A percentile compares a stretch with the other conserved stretches of the same genome.
phyloP scores from a whole-genome alignment of 208 protist genomes.

The Strigomonas culicis region DNA sequence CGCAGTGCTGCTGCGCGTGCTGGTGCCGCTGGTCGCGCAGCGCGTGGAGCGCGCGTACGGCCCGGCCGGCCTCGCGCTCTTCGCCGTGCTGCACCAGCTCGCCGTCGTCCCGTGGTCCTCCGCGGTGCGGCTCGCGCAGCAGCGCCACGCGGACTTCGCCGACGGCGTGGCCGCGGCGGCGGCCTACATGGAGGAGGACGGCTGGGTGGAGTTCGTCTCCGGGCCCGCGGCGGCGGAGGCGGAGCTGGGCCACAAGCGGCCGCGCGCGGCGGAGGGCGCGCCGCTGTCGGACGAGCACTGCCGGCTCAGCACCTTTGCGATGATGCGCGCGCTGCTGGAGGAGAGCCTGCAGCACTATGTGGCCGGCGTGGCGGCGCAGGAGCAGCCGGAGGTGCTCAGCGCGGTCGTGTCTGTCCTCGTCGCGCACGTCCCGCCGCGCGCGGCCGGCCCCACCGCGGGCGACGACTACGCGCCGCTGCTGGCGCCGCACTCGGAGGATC shows the following conservation, averaged over 20 bases:
- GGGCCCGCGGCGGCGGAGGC: not conserved
- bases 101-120: constrained; percentile 37
- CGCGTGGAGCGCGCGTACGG: constrained; percentile 52
- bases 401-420: constrained; percentile 32
- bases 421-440: not conserved
- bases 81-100: constrained; percentile 53
- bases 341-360: constrained; percentile 28
- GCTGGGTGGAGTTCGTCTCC: constrained; percentile 43
- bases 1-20: constrained; percentile 53
- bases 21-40: constrained; percentile 52
- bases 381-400: constrained; percentile 16
- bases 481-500: not conserved
- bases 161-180: constrained; percentile 34
- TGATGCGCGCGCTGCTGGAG: constrained; percentile 19
- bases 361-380: constrained; percentile 22
- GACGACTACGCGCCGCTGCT: not conserved
- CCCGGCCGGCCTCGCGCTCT: constrained; percentile 43
- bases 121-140: constrained; percentile 40
- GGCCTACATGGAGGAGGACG: constrained; percentile 36
- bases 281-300: constrained; percentile 22
- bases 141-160: constrained; percentile 26
- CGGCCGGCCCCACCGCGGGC: constrained; percentile 11
- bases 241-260: not conserved
- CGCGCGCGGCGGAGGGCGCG: not conserved
- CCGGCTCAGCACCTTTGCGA: constrained; percentile 25